Evolutionary conservation across 225 moss, liverwort and hornwort genomes (phyloP).

Genomic region (Sphagnum tenellum): DNA sequence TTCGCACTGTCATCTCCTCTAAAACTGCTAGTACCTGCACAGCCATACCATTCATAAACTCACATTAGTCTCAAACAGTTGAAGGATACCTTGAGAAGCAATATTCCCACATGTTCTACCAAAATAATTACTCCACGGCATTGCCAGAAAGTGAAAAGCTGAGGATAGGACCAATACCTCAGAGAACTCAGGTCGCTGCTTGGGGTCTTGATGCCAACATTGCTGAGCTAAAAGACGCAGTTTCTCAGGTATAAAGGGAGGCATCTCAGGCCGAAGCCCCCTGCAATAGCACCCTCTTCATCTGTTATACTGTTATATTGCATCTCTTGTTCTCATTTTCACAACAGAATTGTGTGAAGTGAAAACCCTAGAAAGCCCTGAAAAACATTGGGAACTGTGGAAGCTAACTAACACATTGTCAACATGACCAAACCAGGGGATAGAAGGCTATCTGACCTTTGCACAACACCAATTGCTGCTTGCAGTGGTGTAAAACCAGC

Average conservation of each 20-base stretch:
- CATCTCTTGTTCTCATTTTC: neutral
- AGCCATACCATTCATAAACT: neutral
- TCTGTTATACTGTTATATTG: neutral
- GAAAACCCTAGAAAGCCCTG: neutral
- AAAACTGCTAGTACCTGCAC: conserved; percentile 56
- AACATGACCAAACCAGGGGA: too few relatives aligned
- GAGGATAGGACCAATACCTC: conserved; percentile 36
- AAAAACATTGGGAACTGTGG: neutral
- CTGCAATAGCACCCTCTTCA: conserved; percentile 16
- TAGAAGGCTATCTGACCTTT: conserved; percentile 39
- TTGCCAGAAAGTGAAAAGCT: neutral
- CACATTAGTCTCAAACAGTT: too few relatives aligned
- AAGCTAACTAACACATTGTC: neutral
- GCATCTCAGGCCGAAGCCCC: conserved; percentile 64
- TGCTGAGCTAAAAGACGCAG: conserved; percentile 46
- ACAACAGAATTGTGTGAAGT: neutral
- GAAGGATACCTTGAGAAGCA: neutral
- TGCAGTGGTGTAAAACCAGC: conserved; percentile 85
- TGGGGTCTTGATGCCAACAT: conserved; percentile 80
- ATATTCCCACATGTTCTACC: neutral
- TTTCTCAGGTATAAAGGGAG: conserved; percentile 40
- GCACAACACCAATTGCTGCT: conserved; percentile 96
- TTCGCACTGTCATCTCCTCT: conserved; percentile 43
- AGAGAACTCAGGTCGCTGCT: conserved; percentile 77
- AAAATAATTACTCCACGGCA: neutral